These are phyloP conservation scores for Rhodamnia argentea DNA, from an alignment of 345 rosid species.

Conservation along the genomic window DNA sequence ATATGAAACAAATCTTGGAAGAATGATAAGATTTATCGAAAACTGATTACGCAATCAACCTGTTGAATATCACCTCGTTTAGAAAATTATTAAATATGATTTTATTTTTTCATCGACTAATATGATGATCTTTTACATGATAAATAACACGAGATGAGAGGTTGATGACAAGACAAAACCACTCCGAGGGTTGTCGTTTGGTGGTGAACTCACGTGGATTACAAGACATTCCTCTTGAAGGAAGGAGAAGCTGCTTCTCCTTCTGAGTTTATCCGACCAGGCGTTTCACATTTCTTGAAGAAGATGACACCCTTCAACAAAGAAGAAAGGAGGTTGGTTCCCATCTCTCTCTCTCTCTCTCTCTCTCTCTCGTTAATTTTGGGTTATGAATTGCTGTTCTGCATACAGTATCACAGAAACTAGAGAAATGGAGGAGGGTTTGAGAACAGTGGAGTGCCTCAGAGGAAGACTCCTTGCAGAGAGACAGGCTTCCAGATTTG, in stretches of 20 bases:
- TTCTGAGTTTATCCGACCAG: not conserved
- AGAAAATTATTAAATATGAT: too few species aligned
- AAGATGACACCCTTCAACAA: not conserved
- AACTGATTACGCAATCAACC: not conserved
- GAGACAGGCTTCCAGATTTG: slow-evolving; percentile 70
- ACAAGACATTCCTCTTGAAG: not conserved
- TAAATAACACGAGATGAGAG: not conserved
- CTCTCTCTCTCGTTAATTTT: not conserved
- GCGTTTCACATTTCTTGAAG: not conserved
- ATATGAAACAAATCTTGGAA: not conserved
- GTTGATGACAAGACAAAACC: not conserved
- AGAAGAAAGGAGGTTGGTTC: not conserved
- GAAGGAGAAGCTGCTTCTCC: not conserved
- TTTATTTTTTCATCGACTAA: too few species aligned
- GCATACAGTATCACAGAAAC: not conserved
- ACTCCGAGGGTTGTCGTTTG: not conserved
- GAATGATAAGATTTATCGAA: not conserved
- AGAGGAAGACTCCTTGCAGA: slow-evolving; percentile 83
- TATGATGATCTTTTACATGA: not conserved
- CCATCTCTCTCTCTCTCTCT: not conserved
- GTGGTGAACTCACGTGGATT: not conserved
- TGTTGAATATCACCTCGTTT: not conserved
- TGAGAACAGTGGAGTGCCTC: slow-evolving; percentile 56
- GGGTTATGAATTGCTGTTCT: not conserved
- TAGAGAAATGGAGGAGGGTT: not conserved